Evolutionary conservation across 2,329 filamentous ascomycete genomes (phyloP).

Genomic region (Calycina marina): DNA sequence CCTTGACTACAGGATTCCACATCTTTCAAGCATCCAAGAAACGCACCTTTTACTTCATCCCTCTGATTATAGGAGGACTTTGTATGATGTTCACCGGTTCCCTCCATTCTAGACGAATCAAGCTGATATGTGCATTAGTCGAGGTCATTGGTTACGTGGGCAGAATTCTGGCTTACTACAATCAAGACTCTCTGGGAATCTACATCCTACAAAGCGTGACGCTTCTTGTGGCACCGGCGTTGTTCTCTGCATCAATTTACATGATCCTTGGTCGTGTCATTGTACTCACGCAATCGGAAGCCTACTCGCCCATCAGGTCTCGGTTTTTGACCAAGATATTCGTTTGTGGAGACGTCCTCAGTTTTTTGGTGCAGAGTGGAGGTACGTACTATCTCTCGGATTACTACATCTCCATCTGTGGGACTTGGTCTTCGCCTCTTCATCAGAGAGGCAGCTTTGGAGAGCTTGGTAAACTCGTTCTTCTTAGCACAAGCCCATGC

Average conservation of each 20-base stretch:
- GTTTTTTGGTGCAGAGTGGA: constrained; percentile 25
- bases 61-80: constrained; percentile 14
- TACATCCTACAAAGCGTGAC: constrained; percentile 24
- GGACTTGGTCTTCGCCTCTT: not conserved
- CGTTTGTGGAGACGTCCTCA: constrained; percentile 28
- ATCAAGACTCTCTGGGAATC: constrained; percentile 9
- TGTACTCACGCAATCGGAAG: constrained; percentile 21
- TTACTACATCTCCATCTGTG: not conserved
- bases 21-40: constrained; percentile 23
- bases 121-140: no score
- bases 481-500: not conserved
- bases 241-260: constrained; percentile 24
- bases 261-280: constrained; percentile 20
- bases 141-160: not conserved
- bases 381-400: constrained; percentile 2
- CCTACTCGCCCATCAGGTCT: constrained; percentile 21
- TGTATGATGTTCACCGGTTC: constrained; percentile 13
- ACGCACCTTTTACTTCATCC: constrained; percentile 17
- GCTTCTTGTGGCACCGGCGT: constrained; percentile 24
- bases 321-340: constrained; percentile 28
- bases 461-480: not conserved
- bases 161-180: not conserved
- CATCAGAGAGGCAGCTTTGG: not conserved
- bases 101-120: no score
- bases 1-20: constrained; percentile 23